Base-by-base conservation (phyloP, 805 yeast genomes). In the Saturnispora besseyi region DNA sequence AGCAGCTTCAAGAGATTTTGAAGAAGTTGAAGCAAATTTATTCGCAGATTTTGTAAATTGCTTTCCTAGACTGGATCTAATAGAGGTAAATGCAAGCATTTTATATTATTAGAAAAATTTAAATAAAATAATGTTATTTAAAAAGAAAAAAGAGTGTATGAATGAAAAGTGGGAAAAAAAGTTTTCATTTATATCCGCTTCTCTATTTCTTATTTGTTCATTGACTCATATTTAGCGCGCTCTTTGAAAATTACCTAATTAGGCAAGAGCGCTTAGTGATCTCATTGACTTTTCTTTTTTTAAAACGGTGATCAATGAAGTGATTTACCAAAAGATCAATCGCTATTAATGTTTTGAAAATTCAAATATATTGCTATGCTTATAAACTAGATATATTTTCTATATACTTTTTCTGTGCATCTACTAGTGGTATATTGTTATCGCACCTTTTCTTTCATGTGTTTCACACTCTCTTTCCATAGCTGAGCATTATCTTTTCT, bases 1-100 rank as follows among this genome's bases (percentile, higher is more conserved):
- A 50, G 98, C 98, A 66, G 95, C 80, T 61, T 82, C 86, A 46
- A 84, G 68, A 41, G 59, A 48, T 60, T 66, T 59, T 48, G 66
- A 55, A 9, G 70, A 64, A 13, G 65, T 48, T 12, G 52, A 46
- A 53, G 67, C 62, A 38, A 55, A 32, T 48, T 50, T 46, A 36
- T 13, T 29, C 12, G 47, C 21, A 36, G 40, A 36, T 15, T 37
- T 24, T n/a, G 44, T 44, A 15, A 40, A 9, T 34, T 46, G 48
- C 8, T 21, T 30, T n/a, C 33, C 22, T 1, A 51, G 24, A n/a
- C 15, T 46, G 29, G 38, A 48, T 34, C 49, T 53, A 9, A 53
- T 24, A 3, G 50, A 21, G 5, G 53, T 53, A 21, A 55, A 48
- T 41, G 57, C 52, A 21, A 53, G 24, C 57, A 53, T 53, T 44